Percentiles rank a stretch among this genome's conserved stretches.
Evolutionary conservation across 176 grass and related monocot species (phyloP).

Genomic region (Oryza glumipatula): DNA sequence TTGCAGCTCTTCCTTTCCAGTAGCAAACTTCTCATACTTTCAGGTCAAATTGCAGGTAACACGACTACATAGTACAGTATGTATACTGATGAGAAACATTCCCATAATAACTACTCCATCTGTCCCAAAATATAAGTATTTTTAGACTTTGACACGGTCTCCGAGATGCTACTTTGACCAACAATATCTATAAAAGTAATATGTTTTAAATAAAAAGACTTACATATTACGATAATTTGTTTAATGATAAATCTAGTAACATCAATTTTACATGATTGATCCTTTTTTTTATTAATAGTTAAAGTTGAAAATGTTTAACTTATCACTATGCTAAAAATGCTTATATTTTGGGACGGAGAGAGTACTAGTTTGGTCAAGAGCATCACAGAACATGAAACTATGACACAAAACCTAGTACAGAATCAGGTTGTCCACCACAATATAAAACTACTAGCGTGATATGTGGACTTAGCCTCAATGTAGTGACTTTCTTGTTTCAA

Average conservation of each 20-base stretch:
- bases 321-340: no score
- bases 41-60: background rate
- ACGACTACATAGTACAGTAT: background rate
- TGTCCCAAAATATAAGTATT: no score
- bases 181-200: no score
- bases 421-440: background rate
- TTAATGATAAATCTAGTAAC: no score
- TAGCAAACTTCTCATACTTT: background rate
- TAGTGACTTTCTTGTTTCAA: background rate
- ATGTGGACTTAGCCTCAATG: slow-evolving; percentile 7
- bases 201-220: no score
- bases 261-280: no score
- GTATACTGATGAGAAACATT: background rate
- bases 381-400: background rate
- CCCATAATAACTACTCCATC: background rate
- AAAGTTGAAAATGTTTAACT: no score
- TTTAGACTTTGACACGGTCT: no score
- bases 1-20: background rate
- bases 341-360: no score
- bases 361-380: background rate
- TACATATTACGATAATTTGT: no score
- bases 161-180: no score
- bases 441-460: slow-evolving; percentile 3
- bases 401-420: background rate
- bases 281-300: no score